Evolutionary conservation across 345 rosid species (phyloP), one percentile per base, ranked within the genome.

Genomic region (Pistacia vera): DNA sequence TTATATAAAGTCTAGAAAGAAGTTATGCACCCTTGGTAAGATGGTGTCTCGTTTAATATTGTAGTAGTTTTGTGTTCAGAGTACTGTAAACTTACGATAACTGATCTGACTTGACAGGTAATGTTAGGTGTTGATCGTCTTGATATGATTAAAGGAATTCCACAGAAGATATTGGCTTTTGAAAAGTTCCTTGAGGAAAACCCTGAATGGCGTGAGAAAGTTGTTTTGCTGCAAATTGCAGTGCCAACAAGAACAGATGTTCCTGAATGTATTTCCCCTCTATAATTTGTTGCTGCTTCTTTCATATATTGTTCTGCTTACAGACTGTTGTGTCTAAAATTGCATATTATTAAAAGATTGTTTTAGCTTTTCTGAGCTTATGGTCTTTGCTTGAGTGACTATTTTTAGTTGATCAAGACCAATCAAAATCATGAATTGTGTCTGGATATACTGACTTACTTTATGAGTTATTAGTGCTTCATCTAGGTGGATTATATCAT

Each of bases 181-280:
- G 99, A 97, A 83, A 97, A 97, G 56, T 97, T 97, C 85, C 99
- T 97, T 0, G 99, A 97, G 93, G 99, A 97, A 81, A 94, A 97
- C 73, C 79, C 89, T 77, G 36, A n/a, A 44, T 97, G 99, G 99
- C 97, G 96, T 71, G 97, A 94, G 51, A 91, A 94, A 87, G 99
- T 97, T 82, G 99, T 97, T 71, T 77, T 97, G 78, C 86, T 97
- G 77, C 99, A 97, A 83, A 97, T 97, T 85, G 99, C 99, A 0
- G 99, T 97, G 84, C 99, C 99, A 54, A 97, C 99, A 80, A 91
- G 99, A 85, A 97, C 99, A 69, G 99, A 97, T 82, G 99, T 97
- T 80, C 97, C 99, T 71, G 99, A 97, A 80, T 97, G 99, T 96
- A 91, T 17, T 90, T 51, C 75, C 59, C 73, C 82, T 80, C 60